These are phyloP conservation scores for Penicillium sp. DNA, from an alignment of 2,329 filamentous ascomycete species.

Conservation along the genomic window DNA sequence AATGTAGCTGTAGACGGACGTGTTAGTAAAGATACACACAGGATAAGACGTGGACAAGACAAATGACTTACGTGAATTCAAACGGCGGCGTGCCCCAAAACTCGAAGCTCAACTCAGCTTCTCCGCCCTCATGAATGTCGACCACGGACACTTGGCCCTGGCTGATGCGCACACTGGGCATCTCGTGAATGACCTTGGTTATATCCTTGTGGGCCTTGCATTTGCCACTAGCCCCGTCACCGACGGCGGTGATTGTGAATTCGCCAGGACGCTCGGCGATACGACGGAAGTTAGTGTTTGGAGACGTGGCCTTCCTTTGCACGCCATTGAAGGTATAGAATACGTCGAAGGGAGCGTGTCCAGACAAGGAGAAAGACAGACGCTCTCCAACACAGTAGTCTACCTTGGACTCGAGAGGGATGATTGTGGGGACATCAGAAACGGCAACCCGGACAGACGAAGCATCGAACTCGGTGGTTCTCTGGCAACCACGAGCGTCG, in stretches of 20 bases:
- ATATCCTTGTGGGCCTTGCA: slow-evolving; percentile 82
- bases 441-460: slow-evolving; percentile 89
- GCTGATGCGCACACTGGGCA: slow-evolving; percentile 89
- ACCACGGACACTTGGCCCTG: slow-evolving; percentile 80
- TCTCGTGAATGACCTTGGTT: slow-evolving; percentile 83
- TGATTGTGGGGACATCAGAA: slow-evolving; percentile 90
- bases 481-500: slow-evolving; percentile 84
- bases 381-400: slow-evolving; percentile 97
- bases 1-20: slow-evolving; percentile 66
- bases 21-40: background rate
- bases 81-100: slow-evolving; percentile 97
- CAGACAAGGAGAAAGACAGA: slow-evolving; percentile 88
- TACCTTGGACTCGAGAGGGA: slow-evolving; percentile 78
- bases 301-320: slow-evolving; percentile 73
- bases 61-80: slow-evolving; percentile 74
- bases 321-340: slow-evolving; percentile 86
- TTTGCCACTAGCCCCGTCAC: slow-evolving; percentile 80
- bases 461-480: slow-evolving; percentile 71
- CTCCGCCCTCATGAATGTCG: slow-evolving; percentile 95
- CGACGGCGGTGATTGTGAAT: slow-evolving; percentile 84
- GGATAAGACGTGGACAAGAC: background rate
- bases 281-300: slow-evolving; percentile 83
- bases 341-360: slow-evolving; percentile 89
- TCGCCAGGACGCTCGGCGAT: slow-evolving; percentile 89
- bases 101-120: slow-evolving; percentile 91